A percentile compares a stretch with the other conserved stretches of the same genome.
Evolutionary conservation across 192 early-diverging fungal species (phyloP).

Genomic region (Podila verticillata): DNA sequence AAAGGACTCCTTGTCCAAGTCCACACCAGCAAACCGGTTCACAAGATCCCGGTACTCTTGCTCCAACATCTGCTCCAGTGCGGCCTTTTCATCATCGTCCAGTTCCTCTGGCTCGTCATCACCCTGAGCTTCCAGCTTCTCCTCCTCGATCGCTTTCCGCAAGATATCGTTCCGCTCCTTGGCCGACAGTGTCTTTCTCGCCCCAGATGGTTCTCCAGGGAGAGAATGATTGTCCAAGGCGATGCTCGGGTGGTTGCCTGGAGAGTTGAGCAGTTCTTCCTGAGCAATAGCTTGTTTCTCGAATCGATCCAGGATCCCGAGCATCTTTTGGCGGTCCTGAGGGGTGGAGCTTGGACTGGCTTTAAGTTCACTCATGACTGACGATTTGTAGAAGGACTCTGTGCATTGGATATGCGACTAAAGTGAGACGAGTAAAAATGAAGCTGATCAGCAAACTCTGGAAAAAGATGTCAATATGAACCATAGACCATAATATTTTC

Average conservation of each 20-base stretch:
- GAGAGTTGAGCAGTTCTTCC: slow-evolving; percentile 12
- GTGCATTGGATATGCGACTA: slow-evolving; percentile 60
- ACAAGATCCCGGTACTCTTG: slow-evolving; percentile 52
- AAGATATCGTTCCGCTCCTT: slow-evolving; percentile 33
- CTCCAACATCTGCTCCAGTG: slow-evolving; percentile 15
- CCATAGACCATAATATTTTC: no score
- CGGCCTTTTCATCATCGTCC: slow-evolving; percentile 8
- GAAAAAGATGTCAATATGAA: slow-evolving; percentile 4
- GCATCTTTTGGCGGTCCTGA: slow-evolving; percentile 61
- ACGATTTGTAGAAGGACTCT: slow-evolving; percentile 71
- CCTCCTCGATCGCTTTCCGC: slow-evolving; percentile 35
- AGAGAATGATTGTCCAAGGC: neutral
- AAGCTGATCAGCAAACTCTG: slow-evolving; percentile 14
- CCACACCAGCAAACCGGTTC: slow-evolving; percentile 54
- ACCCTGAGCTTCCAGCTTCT: neutral
- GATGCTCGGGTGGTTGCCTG: neutral
- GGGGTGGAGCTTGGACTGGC: slow-evolving; percentile 41
- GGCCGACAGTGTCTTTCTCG: slow-evolving; percentile 19
- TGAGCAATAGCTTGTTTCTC: slow-evolving; percentile 50
- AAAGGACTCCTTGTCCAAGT: slow-evolving; percentile 55
- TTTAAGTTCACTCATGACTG: slow-evolving; percentile 63
- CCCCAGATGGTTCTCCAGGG: neutral
- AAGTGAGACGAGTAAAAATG: neutral
- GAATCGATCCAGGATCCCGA: slow-evolving; percentile 59
- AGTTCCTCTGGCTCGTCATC: neutral